Evolutionary conservation across 176 grass and related monocot species (phyloP), one percentile per base, ranked within the genome.

Genomic region (Juncus inflexus): DNA sequence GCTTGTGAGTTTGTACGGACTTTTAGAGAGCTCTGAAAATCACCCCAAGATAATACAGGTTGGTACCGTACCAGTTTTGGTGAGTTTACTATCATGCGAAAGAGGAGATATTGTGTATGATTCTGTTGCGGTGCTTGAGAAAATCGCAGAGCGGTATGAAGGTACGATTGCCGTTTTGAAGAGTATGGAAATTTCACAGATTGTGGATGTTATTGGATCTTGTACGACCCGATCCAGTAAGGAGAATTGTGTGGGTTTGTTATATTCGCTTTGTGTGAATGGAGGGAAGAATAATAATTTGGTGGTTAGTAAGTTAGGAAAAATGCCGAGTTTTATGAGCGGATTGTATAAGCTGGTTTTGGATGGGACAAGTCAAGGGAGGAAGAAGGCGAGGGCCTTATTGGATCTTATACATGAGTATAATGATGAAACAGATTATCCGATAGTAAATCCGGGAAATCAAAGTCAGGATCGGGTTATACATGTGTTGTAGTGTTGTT

Each of bases 371-470:
- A 40, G 82, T 13, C 49, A 52, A 37, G 87, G 67, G 2, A 42
- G 67, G 3, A 89, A 67, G 77, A 91, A 72, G 41, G 85, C 92
- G 3, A 74, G 77, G 54, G 89, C 60, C 80, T 54, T 97, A 5
- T 63, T 97, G 51, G 83, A 89, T 39, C 85, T 76, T 54, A 91
- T 97, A 50, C 87, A 91, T 65, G 64, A 28, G 8, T 66, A 68
- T 28, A 28, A 28, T 49, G 65, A 76, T 54, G 70, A 63, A 70
- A 2, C 77, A 14, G 62, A 10, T 28, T 60, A 59, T 70, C 53
- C 12, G 63, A 42, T 16, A 3, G 16, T 61, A 5, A 3, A 75
- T 6, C 49, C 15, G 3, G n/a, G 66, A 4, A 50, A 12, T 8
- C 67, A 45, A 59, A 35, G 42, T 1, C 70, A 61, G 35, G 80